A percentile compares a stretch with the other conserved stretches of the same genome.
Conservation (phyloP, 768 basidiomycete genomes). For the Tulasnella sp. region DNA sequence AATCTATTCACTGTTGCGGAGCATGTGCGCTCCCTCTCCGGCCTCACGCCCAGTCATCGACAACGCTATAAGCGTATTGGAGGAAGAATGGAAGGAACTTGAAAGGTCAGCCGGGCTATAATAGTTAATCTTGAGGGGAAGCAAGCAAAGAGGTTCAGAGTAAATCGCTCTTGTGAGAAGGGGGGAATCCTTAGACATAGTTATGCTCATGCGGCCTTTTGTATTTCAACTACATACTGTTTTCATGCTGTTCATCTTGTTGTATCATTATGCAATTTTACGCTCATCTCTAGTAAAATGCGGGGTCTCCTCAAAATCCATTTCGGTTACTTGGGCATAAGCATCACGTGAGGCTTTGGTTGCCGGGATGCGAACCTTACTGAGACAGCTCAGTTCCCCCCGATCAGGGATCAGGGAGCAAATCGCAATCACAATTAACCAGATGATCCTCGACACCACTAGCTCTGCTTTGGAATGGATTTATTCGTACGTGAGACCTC, state of each 20-base stretch:
- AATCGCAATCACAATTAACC: too few species aligned
- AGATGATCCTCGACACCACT: too few species aligned
- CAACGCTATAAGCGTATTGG: neutral
- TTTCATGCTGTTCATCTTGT: neutral
- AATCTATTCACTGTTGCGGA: slow-evolving; percentile 1
- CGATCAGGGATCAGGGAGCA: too few species aligned
- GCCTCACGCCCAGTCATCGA: slow-evolving; percentile 15
- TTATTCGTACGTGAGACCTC: too few species aligned
- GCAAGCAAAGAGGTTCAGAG: neutral
- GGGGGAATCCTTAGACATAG: neutral
- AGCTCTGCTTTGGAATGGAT: too few species aligned
- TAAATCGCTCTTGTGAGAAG: neutral
- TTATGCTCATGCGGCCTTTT: slow-evolving; percentile 1
- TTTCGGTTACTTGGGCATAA: too few species aligned
- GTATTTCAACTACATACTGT: neutral
- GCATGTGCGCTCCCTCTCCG: slow-evolving; percentile 20
- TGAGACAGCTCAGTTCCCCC: neutral
- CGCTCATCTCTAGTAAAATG: neutral
- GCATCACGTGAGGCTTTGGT: neutral
- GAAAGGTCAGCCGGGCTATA: neutral
- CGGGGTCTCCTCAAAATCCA: too few species aligned
- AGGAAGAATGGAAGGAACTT: slow-evolving; percentile 17
- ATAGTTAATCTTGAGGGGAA: neutral
- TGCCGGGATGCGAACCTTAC: neutral
- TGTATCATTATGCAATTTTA: slow-evolving; percentile 12